A percentile compares a stretch with the other conserved stretches of the same genome.
These are phyloP conservation scores for Penicillium italicum DNA, from an alignment of 2,329 filamentous ascomycete genomes.

Conservation along the genomic window DNA sequence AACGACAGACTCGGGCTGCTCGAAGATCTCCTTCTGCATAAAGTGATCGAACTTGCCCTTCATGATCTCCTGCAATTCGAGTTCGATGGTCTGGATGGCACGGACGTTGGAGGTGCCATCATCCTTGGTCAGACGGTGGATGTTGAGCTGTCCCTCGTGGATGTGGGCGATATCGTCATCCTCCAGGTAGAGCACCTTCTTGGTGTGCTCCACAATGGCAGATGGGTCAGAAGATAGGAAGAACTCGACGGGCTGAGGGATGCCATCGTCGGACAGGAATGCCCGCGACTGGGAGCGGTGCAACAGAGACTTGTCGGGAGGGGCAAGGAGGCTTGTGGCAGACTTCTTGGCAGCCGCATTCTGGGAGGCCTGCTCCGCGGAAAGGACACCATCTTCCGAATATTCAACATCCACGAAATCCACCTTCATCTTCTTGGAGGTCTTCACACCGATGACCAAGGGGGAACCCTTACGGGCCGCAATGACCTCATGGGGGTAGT, in stretches of 20 bases:
- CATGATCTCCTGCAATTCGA: conserved; percentile 99
- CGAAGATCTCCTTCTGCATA: conserved; percentile 99
- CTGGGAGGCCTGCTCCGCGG: conserved; percentile 91
- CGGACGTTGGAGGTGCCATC: conserved; percentile 96
- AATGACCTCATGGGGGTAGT: conserved; percentile 97
- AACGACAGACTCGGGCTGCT: conserved; percentile 98
- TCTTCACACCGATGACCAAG: conserved; percentile 94
- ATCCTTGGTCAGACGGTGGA: conserved; percentile 94
- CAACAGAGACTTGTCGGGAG: conserved; percentile 94
- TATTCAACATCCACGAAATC: conserved; percentile 99
- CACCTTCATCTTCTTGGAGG: conserved; percentile 98
- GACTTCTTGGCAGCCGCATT: conserved; percentile 95
- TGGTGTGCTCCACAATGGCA: conserved; percentile 98
- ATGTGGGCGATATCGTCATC: conserved; percentile 99
- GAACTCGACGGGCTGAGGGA: conserved; percentile 97
- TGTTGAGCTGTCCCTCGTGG: conserved; percentile 97
- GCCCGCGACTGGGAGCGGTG: conserved; percentile 98
- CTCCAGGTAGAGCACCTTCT: conserved; percentile 99
- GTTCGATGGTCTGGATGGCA: conserved; percentile 96
- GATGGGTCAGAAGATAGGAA: conserved; percentile 98
- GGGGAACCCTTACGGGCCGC: conserved; percentile 98
- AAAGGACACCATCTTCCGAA: conserved; percentile 79
- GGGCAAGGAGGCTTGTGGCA: conserved; percentile 70
- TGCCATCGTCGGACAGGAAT: conserved; percentile 97
- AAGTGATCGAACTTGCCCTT: conserved; percentile 99